Base-by-base conservation (phyloP, 257 asterid species). In the Leptodermis oblonga region DNA sequence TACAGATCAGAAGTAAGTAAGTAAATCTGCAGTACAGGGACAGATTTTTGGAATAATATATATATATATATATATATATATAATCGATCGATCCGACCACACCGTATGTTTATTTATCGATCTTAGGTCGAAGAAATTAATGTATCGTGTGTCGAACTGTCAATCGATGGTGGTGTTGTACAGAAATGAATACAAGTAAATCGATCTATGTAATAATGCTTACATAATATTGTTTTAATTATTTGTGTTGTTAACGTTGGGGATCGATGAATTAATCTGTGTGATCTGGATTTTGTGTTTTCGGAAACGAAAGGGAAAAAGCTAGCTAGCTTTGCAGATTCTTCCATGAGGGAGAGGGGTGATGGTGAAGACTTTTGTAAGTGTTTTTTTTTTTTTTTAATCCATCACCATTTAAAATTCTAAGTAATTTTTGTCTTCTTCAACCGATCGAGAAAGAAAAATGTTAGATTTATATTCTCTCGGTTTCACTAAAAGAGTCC, bases 141-240 rank as follows among this genome's bases (percentile, higher is more conserved):
- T n/a, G n/a, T n/a, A n/a, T n/a, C n/a, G n/a, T 53, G 22, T 67
- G 6, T 36, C 39, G 33, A n/a, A n/a, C n/a, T 33, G 34, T 25
- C 36, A 51, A 1, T n/a, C n/a, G n/a, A n/a, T n/a, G n/a, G n/a
- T 62, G 34, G 0, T 67, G 34, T 37, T 68, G 72, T 68, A 68
- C 26, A 68, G 52, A 68, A 68, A 68, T 36, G 28, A 17, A 12
- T 36, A 23, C 7, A 18, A 48, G 23, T 39, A 1, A 12, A 25
- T 36, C 31, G n/a, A n/a, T n/a, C n/a, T n/a, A n/a, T 61, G 67
- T 58, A 30, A 30, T 61, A 36, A 56, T 56, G 37, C 37, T 30
- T 66, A 25, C 46, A 39, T 23, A 20, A n/a, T n/a, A n/a, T n/a
- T n/a, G n/a, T n/a, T n/a, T n/a, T n/a, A n/a, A n/a, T n/a, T n/a